Evolutionary conservation across 176 grass and related monocot species (phyloP).

Genomic region (Musa troglodytarum): DNA sequence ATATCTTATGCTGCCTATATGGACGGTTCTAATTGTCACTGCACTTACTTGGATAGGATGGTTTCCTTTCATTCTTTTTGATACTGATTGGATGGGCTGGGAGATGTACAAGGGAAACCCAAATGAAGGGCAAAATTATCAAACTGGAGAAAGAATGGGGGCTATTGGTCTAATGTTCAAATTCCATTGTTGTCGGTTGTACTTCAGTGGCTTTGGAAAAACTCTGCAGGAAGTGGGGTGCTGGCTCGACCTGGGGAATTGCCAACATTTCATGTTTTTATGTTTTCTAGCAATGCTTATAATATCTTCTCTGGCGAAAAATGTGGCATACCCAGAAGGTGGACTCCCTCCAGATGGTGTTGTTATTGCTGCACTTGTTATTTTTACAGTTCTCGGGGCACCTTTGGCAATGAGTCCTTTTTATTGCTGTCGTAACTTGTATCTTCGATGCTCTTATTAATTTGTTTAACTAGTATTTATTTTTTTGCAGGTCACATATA

Average conservation of each 20-base stretch:
- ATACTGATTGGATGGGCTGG: slow-evolving; percentile 95
- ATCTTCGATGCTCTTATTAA: not conserved
- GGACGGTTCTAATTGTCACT: slow-evolving; percentile 84
- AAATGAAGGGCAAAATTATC: slow-evolving; percentile 39
- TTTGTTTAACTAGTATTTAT: slow-evolving; percentile 24
- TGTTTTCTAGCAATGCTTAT: slow-evolving; percentile 88
- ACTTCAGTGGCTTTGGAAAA: slow-evolving; percentile 73
- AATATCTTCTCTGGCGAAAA: slow-evolving; percentile 66
- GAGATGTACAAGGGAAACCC: slow-evolving; percentile 79
- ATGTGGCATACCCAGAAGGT: slow-evolving; percentile 45
- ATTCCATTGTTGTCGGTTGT: slow-evolving; percentile 75
- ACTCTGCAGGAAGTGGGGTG: slow-evolving; percentile 80
- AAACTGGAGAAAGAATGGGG: slow-evolving; percentile 83
- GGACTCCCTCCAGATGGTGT: slow-evolving; percentile 55
- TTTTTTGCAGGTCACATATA: slow-evolving; percentile 82
- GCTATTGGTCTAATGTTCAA: slow-evolving; percentile 77
- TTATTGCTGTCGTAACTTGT: not conserved
- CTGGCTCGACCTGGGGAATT: slow-evolving; percentile 87
- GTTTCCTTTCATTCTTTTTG: slow-evolving; percentile 89
- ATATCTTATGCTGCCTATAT: slow-evolving; percentile 72
- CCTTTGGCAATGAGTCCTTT: slow-evolving; percentile 56
- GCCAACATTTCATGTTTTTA: slow-evolving; percentile 88
- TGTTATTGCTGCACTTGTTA: slow-evolving; percentile 56
- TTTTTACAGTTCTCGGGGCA: slow-evolving; percentile 76
- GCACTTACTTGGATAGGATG: slow-evolving; percentile 90